phyloP scores from a whole-genome alignment of 192 early-diverging fungal genomes.

The Diversispora epigaea region DNA sequence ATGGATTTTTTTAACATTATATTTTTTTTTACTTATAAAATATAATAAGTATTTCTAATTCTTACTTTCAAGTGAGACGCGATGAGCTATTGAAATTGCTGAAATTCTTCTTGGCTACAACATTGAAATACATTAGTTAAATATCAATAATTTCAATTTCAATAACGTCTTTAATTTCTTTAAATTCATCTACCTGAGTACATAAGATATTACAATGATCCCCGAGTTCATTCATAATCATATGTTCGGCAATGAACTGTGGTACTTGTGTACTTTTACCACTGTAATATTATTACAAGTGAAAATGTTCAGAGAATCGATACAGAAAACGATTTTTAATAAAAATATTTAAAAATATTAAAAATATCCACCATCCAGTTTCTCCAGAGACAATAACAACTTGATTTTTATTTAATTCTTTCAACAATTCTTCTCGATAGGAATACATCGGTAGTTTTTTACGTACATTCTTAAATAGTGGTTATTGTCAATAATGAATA shows the following conservation, averaged over 20 bases:
- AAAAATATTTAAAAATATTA: neutral
- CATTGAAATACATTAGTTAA: too few species aligned
- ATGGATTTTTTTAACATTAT: too few species aligned
- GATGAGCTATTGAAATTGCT: conserved; percentile 74
- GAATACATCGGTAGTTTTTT: conserved; percentile 61
- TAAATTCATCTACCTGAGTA: conserved; percentile 58
- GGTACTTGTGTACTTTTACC: conserved; percentile 81
- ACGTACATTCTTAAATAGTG: conserved; percentile 37
- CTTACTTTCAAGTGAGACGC: conserved; percentile 64
- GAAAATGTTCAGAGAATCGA: too few species aligned
- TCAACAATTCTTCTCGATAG: conserved; percentile 58
- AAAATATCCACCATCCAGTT: conserved; percentile 54
- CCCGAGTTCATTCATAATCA: conserved; percentile 43
- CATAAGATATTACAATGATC: conserved; percentile 55
- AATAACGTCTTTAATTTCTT: conserved; percentile 39
- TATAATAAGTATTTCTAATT: too few species aligned
- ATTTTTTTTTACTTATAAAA: too few species aligned
- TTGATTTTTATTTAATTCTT: conserved; percentile 48
- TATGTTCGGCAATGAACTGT: conserved; percentile 68
- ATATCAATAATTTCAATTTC: too few species aligned
- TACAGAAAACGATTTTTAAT: neutral
- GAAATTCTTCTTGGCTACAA: conserved; percentile 72
- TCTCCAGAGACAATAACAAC: conserved; percentile 79
- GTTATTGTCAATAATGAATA: neutral
- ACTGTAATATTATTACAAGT: conserved; percentile 23